Percentiles rank a stretch among this genome's conserved stretches.
Conservation (phyloP, 768 basidiomycete species). For the Pleurotus sapidus region DNA sequence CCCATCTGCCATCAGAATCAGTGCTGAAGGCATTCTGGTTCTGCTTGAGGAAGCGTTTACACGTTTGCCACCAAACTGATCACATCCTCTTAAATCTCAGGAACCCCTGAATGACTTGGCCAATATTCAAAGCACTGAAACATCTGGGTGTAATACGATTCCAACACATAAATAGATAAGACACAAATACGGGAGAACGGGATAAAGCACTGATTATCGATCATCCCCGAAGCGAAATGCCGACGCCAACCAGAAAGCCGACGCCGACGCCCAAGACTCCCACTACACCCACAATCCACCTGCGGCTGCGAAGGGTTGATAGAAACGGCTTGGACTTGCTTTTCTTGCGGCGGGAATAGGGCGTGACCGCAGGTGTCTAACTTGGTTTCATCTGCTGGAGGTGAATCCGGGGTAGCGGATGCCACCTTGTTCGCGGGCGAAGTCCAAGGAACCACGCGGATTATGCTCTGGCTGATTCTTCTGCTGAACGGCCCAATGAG, state of each 20-base stretch:
- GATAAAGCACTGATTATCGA: background rate
- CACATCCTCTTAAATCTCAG: too few relatives aligned
- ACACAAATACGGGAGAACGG: too few relatives aligned
- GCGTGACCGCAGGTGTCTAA: background rate
- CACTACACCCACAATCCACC: background rate
- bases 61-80: background rate
- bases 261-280: constrained; percentile 1
- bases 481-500: constrained; percentile 45
- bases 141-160: too few relatives aligned
- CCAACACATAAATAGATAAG: too few relatives aligned
- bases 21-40: constrained; percentile 47
- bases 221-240: background rate
- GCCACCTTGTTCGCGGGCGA: background rate
- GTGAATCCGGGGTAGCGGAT: background rate
- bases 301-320: background rate
- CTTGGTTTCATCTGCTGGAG: background rate
- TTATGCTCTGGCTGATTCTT: constrained; percentile 13
- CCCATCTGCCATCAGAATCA: constrained; percentile 76
- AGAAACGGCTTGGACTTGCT: background rate
- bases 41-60: background rate
- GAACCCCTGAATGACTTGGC: too few relatives aligned
- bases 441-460: background rate
- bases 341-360: background rate
- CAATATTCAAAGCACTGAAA: too few relatives aligned
- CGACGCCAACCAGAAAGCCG: background rate